These are phyloP conservation scores for Lactarius vividus DNA, from an alignment of 768 basidiomycete species.

Conservation along the genomic window DNA sequence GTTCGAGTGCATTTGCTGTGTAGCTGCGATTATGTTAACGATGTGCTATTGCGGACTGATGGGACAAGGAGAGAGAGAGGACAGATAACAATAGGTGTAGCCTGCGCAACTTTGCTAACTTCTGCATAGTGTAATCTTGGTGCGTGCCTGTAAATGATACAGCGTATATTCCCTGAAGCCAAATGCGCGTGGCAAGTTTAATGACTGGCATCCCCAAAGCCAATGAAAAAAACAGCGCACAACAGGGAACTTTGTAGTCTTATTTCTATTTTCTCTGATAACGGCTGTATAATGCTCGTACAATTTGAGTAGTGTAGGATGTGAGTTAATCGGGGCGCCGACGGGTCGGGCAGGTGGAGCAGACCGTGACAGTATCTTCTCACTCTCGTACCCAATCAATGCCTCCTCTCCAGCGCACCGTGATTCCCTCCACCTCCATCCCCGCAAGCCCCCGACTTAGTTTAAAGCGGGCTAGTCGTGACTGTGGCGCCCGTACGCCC, in stretches of 20 bases:
- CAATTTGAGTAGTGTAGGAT: no score
- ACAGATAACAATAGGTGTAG: constrained; percentile 96
- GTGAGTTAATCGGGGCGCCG: no score
- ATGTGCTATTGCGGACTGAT: background rate
- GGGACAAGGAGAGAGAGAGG: background rate
- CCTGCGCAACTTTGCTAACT: constrained; percentile 96
- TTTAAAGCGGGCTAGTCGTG: constrained; percentile 88
- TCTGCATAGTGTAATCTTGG: constrained; percentile 99
- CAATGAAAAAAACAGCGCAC: no score
- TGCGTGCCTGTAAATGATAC: constrained; percentile 65
- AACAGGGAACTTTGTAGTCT: no score
- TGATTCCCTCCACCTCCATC: constrained; percentile 63
- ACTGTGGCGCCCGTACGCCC: constrained; percentile 82
- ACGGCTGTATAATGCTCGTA: no score
- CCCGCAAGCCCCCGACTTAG: constrained; percentile 54
- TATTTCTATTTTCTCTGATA: no score
- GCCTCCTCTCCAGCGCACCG: constrained; percentile 64
- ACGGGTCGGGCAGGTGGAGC: no score
- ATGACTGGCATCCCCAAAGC: no score
- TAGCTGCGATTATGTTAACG: background rate
- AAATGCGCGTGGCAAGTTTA: no score
- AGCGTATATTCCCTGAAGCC: no score
- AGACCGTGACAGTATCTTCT: no score
- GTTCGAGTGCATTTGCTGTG: constrained; percentile 88
- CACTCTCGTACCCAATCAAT: no score